These are phyloP conservation scores for Russula earlei DNA, from an alignment of 768 basidiomycete species.

Conservation along the genomic window DNA sequence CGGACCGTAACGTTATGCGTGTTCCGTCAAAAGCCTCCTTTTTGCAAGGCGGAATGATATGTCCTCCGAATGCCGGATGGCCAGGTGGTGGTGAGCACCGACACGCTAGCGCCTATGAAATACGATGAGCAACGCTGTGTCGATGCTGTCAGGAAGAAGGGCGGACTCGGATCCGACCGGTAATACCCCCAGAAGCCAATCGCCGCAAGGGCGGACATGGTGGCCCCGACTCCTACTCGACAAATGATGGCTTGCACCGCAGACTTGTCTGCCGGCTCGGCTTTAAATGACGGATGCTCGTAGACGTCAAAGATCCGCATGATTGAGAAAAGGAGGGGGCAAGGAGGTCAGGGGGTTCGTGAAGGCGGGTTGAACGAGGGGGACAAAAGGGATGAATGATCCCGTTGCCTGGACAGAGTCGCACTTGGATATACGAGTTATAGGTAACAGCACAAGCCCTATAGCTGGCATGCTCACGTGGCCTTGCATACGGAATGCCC, in stretches of 20 bases:
- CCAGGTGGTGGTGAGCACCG: neutral
- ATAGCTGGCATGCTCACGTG: too few relatives aligned
- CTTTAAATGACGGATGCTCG: slow-evolving; percentile 20
- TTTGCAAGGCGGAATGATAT: neutral
- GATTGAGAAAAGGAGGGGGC: neutral
- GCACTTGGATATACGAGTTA: too few relatives aligned
- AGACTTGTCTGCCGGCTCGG: slow-evolving; percentile 6
- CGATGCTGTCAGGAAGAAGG: neutral
- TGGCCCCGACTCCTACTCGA: slow-evolving; percentile 15
- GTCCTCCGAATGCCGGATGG: neutral
- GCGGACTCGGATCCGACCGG: slow-evolving; percentile 13
- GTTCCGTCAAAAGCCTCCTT: neutral
- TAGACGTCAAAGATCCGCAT: slow-evolving; percentile 20
- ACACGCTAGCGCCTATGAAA: neutral
- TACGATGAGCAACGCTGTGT: neutral
- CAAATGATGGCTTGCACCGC: slow-evolving; percentile 2
- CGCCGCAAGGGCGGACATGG: slow-evolving; percentile 11
- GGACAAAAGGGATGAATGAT: neutral
- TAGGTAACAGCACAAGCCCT: too few relatives aligned
- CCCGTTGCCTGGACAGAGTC: neutral
- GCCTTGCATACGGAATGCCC: too few relatives aligned
- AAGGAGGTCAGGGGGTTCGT: neutral
- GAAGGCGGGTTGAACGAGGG: neutral
- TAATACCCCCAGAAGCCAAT: slow-evolving; percentile 16
- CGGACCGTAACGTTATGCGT: neutral